Percentiles rank a stretch among this genome's conserved stretches.
phyloP scores from a whole-genome alignment of 139 green algal genomes.

The Penium margaritaceum region DNA sequence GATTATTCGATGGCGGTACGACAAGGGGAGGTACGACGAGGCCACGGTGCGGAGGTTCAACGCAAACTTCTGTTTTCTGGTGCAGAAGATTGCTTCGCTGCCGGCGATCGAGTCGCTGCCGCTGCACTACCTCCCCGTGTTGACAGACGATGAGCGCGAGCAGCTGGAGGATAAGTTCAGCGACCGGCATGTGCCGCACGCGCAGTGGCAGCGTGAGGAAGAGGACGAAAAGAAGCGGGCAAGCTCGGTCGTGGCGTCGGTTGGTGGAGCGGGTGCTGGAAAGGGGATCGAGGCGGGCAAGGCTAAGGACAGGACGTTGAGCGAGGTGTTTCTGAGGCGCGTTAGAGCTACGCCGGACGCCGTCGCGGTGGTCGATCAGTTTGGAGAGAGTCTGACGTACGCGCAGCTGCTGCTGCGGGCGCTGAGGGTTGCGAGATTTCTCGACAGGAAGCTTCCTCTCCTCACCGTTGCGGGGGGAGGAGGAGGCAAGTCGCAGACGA shows the following conservation, averaged over 20 bases:
- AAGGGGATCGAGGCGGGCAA: not conserved
- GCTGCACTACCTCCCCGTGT: not conserved
- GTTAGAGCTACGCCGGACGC: not conserved
- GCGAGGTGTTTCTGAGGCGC: not conserved
- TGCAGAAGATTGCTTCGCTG: conserved; percentile 1
- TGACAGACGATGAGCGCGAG: conserved; percentile 3
- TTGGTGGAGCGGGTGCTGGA: not conserved
- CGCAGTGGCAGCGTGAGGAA: not conserved
- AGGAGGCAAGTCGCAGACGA: too few relatives aligned
- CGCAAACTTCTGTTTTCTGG: conserved; percentile 2
- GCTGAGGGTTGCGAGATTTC: not conserved
- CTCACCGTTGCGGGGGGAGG: not conserved
- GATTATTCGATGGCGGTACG: conserved; percentile 7
- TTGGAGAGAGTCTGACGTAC: not conserved
- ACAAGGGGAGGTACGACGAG: not conserved
- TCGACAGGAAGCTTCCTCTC: conserved; percentile 9
- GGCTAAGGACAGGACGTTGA: not conserved
- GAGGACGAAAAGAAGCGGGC: not conserved
- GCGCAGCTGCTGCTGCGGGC: not conserved
- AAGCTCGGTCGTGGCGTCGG: not conserved
- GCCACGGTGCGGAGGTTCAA: not conserved
- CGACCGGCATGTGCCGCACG: conserved; percentile 1
- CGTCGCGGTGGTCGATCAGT: too few relatives aligned
- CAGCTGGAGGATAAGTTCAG: conserved; percentile 7
- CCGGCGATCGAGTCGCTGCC: conserved; percentile 3